Evolutionary conservation across 2,329 filamentous ascomycete genomes (phyloP).

Genomic region (Fusarium setosum): DNA sequence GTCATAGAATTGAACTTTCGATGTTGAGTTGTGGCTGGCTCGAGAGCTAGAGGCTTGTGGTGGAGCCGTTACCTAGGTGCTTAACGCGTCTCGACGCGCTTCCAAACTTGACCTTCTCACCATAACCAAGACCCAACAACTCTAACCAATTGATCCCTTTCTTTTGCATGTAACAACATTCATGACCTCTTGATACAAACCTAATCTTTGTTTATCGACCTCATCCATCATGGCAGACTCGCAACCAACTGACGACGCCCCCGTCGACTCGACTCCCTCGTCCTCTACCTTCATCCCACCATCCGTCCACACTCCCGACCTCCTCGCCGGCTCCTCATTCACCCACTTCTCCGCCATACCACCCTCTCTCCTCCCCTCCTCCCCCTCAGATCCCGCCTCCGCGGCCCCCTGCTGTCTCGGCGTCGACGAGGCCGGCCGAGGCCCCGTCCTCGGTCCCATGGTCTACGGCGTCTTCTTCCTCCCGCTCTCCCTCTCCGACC

Average conservation of each 20-base stretch:
- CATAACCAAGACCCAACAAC: not conserved
- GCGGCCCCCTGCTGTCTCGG: constrained; percentile 76
- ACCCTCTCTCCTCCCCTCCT: constrained; percentile 62
- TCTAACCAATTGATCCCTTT: constrained; percentile 6
- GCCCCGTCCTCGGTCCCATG: constrained; percentile 89
- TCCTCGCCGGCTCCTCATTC: constrained; percentile 76
- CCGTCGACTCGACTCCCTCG: constrained; percentile 32
- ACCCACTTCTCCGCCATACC: constrained; percentile 79
- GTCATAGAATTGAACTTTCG: not conserved
- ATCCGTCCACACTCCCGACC: constrained; percentile 67
- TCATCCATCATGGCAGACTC: constrained; percentile 53
- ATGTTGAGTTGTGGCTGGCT: too few relatives aligned
- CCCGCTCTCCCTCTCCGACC: constrained; percentile 76
- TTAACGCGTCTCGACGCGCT: constrained; percentile 38
- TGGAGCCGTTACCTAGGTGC: constrained; percentile 10
- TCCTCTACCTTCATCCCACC: constrained; percentile 70
- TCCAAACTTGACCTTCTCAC: too few relatives aligned
- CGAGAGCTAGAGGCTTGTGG: too few relatives aligned
- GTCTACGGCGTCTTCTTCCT: constrained; percentile 80
- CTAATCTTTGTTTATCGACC: not conserved
- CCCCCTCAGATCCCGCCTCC: constrained; percentile 48
- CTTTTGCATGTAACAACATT: not conserved
- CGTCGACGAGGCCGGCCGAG: constrained; percentile 93
- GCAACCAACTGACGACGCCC: constrained; percentile 49
- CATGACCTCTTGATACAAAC: too few relatives aligned